A percentile compares a stretch with the other conserved stretches of the same genome.
These are phyloP conservation scores for Chalara sp. DNA, from an alignment of 2,329 filamentous ascomycete genomes.

Conservation along the genomic window DNA sequence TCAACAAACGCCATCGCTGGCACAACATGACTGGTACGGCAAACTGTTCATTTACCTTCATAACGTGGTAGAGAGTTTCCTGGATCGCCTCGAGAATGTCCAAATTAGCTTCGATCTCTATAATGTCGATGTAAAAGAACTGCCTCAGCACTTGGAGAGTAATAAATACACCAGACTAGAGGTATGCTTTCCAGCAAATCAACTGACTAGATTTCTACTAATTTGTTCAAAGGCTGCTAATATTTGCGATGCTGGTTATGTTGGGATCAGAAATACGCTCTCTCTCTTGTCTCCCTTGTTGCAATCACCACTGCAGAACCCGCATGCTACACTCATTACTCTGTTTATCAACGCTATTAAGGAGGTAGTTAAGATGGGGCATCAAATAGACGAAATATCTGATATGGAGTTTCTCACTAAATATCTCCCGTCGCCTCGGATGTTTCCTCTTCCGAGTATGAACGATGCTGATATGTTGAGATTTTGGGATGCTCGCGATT, in stretches of 20 bases:
- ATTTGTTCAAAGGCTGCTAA: constrained; percentile 1
- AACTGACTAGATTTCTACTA: background rate
- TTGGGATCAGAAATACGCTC: background rate
- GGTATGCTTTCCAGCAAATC: background rate
- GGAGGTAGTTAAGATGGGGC: background rate
- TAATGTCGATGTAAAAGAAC: background rate
- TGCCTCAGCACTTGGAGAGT: background rate
- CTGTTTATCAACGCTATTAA: constrained; percentile 6
- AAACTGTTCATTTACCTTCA: background rate
- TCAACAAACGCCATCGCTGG: background rate
- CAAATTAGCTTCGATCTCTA: background rate
- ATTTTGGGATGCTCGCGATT: background rate
- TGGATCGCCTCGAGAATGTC: background rate
- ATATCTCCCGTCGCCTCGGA: background rate
- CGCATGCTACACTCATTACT: constrained; percentile 6
- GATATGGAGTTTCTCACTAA: background rate
- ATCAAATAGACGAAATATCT: background rate
- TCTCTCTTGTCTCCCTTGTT: background rate
- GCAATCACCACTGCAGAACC: constrained; percentile 1
- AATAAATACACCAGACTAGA: background rate
- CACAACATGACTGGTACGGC: background rate
- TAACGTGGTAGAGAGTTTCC: background rate
- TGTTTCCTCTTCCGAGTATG: background rate
- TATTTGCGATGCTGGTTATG: constrained; percentile 2
- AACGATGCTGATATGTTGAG: background rate